These are phyloP conservation scores for Chrysosporium keratinophilum DNA, from an alignment of 2,329 filamentous ascomycete genomes.

Conservation along the genomic window DNA sequence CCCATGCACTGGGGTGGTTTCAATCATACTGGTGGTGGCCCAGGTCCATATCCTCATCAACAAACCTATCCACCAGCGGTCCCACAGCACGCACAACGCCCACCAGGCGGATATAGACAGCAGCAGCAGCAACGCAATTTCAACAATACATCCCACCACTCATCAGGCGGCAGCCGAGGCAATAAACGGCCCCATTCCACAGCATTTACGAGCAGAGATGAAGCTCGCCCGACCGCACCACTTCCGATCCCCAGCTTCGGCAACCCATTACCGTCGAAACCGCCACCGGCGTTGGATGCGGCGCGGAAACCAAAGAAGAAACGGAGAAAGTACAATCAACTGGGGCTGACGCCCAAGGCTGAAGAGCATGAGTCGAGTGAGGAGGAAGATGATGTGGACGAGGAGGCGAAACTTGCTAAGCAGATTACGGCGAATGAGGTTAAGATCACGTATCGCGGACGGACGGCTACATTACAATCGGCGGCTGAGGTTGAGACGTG, in stretches of 20 bases:
- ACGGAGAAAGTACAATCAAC: conserved; percentile 36
- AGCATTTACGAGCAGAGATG: conserved; percentile 1
- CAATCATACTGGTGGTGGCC: conserved; percentile 25
- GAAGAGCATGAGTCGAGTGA: conserved; percentile 39
- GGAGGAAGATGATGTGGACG: conserved; percentile 38
- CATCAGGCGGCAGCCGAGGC: conserved; percentile 21
- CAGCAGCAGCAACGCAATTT: conserved; percentile 16
- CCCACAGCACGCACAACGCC: conserved; percentile 21
- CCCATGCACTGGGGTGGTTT: conserved; percentile 46
- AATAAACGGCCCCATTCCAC: conserved; percentile 31
- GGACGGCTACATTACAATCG: conserved; percentile 44
- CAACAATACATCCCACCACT: conserved; percentile 20
- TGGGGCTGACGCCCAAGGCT: conserved; percentile 39
- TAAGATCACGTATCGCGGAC: conserved; percentile 48
- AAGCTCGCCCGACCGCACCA: conserved; percentile 21
- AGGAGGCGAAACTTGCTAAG: conserved; percentile 35
- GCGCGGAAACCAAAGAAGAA: conserved; percentile 34
- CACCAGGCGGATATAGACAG: conserved; percentile 10
- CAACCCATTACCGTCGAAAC: conserved; percentile 35
- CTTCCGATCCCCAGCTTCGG: conserved; percentile 39
- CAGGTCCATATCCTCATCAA: conserved; percentile 31
- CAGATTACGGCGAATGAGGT: conserved; percentile 24
- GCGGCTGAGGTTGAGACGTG: conserved; percentile 64
- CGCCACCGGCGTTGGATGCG: conserved; percentile 29
- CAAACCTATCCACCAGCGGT: conserved; percentile 40